Base-by-base conservation (phyloP, 768 basidiomycete genomes). In the Boletus rubroflammeus region DNA sequence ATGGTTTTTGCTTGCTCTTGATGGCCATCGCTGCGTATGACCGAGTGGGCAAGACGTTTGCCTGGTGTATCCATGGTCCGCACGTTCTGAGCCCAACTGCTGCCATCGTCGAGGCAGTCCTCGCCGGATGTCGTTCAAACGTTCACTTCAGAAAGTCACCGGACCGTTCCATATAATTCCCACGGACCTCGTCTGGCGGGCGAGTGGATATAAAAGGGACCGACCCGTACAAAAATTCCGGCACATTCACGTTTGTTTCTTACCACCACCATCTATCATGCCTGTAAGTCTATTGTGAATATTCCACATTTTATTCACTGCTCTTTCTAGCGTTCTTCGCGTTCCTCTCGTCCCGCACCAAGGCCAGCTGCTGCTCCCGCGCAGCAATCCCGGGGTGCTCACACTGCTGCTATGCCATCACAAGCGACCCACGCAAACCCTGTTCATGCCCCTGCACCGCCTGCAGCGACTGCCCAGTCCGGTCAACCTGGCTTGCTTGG, bases 401-500 rank as follows among this genome's bases (percentile, higher is more conserved):
- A 78, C 71, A 79, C 74, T 4, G 73, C 81, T n/a, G 67, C 79
- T 6, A 74, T 78, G 58, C 74, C 79, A 5, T 67, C 74, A 31
- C 68, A 73, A 40, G 70, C 67, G 13, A 68, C 78, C 1, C 75
- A 75, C 42, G 67, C 73, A 5, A 79, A 81, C 56, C 65, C 81
- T 44, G 57, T 69, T 50, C 72, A 75, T 57, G 69, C 75, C 3
- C 64, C 79, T 11, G 66, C 77, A 29, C 71, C 81, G 48, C 62
- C 78, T 0, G 62, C 58, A 15, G 14, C 69, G 2, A 60, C 72
- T 13, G 58, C 70, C 26, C 75, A 76, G 42, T 69, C 79, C 1
- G 65, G 76, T 55, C 75, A 80, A 57, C 90, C 91, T 1, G 90
- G 91, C 14, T 76, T 93, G 79, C 51, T 93, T 17, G 78, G 82